Conservation (phyloP, 768 basidiomycete genomes). For the Suillus variegatus region DNA sequence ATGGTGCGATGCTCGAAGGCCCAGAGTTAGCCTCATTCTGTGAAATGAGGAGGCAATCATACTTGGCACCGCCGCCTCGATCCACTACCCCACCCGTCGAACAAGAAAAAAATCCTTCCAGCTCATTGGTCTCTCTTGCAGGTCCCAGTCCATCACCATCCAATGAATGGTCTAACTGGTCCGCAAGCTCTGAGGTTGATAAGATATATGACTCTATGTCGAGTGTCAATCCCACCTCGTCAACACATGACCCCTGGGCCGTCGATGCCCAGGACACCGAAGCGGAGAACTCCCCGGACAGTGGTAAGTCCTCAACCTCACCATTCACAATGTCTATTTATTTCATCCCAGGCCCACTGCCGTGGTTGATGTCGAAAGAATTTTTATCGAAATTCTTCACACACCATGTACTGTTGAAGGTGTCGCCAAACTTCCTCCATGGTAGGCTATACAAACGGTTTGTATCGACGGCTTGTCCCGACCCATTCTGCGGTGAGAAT, state of each 20-base stretch:
- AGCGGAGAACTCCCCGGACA: background rate
- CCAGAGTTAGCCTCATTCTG: background rate
- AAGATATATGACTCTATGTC: background rate
- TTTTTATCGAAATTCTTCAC: background rate
- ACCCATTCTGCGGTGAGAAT: background rate
- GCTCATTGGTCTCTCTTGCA: background rate
- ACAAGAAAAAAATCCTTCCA: background rate
- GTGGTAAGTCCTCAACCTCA: background rate
- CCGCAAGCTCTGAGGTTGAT: background rate
- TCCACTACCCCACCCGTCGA: background rate
- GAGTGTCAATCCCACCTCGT: no score
- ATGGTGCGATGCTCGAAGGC: background rate
- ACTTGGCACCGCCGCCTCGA: background rate
- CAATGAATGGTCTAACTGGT: background rate
- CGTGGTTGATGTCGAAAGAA: background rate
- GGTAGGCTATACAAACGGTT: background rate
- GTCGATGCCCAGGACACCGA: background rate
- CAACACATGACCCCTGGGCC: background rate
- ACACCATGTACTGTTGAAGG: background rate
- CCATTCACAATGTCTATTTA: background rate
- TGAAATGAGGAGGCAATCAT: background rate
- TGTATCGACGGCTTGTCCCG: background rate
- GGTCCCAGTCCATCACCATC: background rate
- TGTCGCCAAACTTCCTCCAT: background rate
- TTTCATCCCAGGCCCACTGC: background rate